Percentiles rank a stretch among this genome's conserved stretches.
These are phyloP conservation scores for Plectosphaerella cucumerina DNA, from an alignment of 2,329 filamentous ascomycete species.

Conservation along the genomic window DNA sequence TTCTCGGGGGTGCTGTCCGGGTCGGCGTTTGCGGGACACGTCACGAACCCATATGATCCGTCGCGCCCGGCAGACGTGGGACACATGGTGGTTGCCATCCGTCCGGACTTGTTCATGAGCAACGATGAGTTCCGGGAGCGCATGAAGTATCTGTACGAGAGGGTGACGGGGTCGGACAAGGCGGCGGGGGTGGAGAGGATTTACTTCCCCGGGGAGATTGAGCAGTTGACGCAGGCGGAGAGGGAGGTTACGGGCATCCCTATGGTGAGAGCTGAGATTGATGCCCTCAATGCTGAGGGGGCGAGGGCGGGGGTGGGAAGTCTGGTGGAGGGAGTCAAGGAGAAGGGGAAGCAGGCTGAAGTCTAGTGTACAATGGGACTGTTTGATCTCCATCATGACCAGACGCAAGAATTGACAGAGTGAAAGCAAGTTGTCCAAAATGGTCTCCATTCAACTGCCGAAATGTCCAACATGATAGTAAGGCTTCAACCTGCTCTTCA, in stretches of 20 bases:
- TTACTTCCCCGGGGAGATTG: conserved; percentile 60
- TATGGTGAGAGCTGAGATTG: conserved; percentile 51
- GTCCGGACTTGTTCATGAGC: conserved; percentile 70
- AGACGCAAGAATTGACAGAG: no score
- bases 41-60: conserved; percentile 72
- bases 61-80: conserved; percentile 66
- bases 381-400: no score
- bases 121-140: conserved; percentile 64
- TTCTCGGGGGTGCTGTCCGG: conserved; percentile 78
- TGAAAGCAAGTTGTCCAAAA: no score
- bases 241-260: conserved; percentile 54
- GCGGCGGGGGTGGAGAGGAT: conserved; percentile 53
- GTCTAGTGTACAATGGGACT: no score
- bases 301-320: conserved; percentile 32
- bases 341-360: neutral
- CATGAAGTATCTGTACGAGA: conserved; percentile 51
- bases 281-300: conserved; percentile 51
- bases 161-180: conserved; percentile 49
- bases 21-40: conserved; percentile 72
- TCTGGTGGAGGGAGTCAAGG: no score
- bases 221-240: conserved; percentile 49
- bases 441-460: no score
- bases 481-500: no score
- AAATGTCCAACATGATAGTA: no score
- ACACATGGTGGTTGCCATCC: conserved; percentile 69